phyloP scores from a whole-genome alignment of 345 rosid genomes.

The Hirschfeldia incana region DNA sequence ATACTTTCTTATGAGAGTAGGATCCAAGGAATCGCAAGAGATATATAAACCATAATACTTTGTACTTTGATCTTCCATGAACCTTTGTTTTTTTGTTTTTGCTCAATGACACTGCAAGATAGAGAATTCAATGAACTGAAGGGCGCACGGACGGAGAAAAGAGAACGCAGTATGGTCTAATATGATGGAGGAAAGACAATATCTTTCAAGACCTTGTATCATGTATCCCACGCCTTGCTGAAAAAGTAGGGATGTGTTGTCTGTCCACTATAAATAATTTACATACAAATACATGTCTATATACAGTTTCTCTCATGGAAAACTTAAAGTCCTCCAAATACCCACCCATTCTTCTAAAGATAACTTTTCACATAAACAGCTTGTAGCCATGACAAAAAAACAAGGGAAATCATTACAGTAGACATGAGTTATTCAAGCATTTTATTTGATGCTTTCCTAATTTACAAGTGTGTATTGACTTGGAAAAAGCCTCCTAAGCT shows the following conservation, averaged over 20 bases:
- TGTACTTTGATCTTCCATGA: not conserved
- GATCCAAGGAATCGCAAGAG: not conserved
- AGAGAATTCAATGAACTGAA: not conserved
- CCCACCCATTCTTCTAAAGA: conserved; percentile 3
- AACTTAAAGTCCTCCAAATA: conserved; percentile 19
- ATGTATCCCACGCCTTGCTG: conserved; percentile 26
- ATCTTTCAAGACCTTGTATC: conserved; percentile 17
- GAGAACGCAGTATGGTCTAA: conserved; percentile 22
- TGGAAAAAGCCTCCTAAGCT: conserved; percentile 11
- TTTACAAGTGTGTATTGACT: conserved; percentile 22
- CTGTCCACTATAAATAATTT: conserved; percentile 18
- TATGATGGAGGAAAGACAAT: conserved; percentile 9
- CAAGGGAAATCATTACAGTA: not conserved
- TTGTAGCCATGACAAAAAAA: conserved; percentile 9
- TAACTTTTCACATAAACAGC: conserved; percentile 19
- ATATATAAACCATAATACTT: not conserved
- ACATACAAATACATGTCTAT: conserved; percentile 22
- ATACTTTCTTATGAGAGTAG: too few species aligned
- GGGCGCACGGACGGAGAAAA: not conserved
- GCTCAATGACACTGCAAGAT: not conserved
- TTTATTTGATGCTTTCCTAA: not conserved
- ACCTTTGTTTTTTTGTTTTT: too few species aligned
- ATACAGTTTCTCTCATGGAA: conserved; percentile 7
- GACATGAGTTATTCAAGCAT: conserved; percentile 8
- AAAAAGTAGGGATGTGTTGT: conserved; percentile 21